phyloP scores from a whole-genome alignment of 1,139 yeast genomes.

The Hanseniaspora gamundiae region DNA sequence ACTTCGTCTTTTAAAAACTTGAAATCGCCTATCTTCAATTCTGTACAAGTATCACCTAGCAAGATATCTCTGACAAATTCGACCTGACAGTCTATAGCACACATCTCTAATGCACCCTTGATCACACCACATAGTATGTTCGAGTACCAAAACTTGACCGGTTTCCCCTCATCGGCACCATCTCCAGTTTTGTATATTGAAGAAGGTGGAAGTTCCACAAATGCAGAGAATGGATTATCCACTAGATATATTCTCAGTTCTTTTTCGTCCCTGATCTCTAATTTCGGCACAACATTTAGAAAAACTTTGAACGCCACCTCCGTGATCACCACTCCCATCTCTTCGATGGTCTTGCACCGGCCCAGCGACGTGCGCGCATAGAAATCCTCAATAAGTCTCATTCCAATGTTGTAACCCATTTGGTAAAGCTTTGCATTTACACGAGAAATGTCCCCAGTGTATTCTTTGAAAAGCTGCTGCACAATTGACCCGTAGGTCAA shows the following conservation, averaged over 20 bases:
- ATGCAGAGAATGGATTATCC: constrained; percentile 89
- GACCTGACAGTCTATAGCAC: constrained; percentile 83
- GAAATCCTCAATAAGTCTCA: constrained; percentile 84
- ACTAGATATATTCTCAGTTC: constrained; percentile 36
- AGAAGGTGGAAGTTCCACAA: constrained; percentile 71
- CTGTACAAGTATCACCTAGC: constrained; percentile 77
- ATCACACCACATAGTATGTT: constrained; percentile 83
- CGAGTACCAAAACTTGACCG: constrained; percentile 89
- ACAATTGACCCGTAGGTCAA: constrained; percentile 91
- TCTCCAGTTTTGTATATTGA: constrained; percentile 30
- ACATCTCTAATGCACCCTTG: constrained; percentile 90
- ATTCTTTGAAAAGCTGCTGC: constrained; percentile 83
- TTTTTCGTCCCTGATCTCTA: constrained; percentile 27
- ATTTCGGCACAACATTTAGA: constrained; percentile 65
- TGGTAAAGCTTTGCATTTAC: constrained; percentile 77
- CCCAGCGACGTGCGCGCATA: constrained; percentile 73
- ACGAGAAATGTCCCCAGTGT: constrained; percentile 56
- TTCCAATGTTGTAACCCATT: constrained; percentile 95
- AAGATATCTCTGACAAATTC: constrained; percentile 67
- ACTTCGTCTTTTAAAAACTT: constrained; percentile 81
- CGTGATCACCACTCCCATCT: constrained; percentile 76
- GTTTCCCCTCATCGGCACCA: constrained; percentile 47
- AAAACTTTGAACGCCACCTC: constrained; percentile 87
- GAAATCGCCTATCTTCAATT: constrained; percentile 58
- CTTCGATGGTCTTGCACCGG: constrained; percentile 68